Evolutionary conservation across 495 filamentous ascomycete genomes (phyloP).

Genomic region (Penicillium soppii): DNA sequence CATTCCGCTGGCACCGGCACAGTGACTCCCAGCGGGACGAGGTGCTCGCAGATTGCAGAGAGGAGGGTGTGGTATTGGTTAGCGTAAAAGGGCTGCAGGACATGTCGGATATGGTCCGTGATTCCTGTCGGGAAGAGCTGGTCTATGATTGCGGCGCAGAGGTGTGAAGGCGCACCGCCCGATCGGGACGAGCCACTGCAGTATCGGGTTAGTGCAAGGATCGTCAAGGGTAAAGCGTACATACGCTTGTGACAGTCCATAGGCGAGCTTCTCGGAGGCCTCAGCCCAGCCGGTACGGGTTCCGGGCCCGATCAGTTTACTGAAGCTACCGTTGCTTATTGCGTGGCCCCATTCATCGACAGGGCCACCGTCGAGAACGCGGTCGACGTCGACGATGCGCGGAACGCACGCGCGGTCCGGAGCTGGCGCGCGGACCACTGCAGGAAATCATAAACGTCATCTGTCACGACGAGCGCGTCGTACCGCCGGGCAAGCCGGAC

Average conservation of each 20-base stretch:
- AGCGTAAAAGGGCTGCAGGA: conserved; percentile 54
- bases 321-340: conserved; percentile 79
- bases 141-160: conserved; percentile 63
- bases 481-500: conserved; percentile 67
- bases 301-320: conserved; percentile 80
- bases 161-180: conserved; percentile 74
- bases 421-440: conserved; percentile 58
- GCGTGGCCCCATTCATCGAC: conserved; percentile 67
- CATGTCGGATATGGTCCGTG: conserved; percentile 48
- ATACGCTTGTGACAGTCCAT: conserved; percentile 65
- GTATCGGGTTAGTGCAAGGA: background rate
- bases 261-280: conserved; percentile 62
- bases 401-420: conserved; percentile 55
- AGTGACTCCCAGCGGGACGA: conserved; percentile 59
- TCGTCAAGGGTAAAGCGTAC: conserved; percentile 15
- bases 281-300: conserved; percentile 82
- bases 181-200: conserved; percentile 64
- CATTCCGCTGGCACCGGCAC: conserved; percentile 34
- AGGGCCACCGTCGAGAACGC: conserved; percentile 55
- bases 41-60: conserved; percentile 50
- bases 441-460: conserved; percentile 90
- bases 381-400: conserved; percentile 74
- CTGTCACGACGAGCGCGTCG: conserved; percentile 76
- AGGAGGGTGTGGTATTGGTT: conserved; percentile 54
- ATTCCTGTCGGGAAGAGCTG: conserved; percentile 54